These are phyloP conservation scores for Aspergillus aculeatus DNA, from an alignment of 2,329 filamentous ascomycete species.

Conservation along the genomic window DNA sequence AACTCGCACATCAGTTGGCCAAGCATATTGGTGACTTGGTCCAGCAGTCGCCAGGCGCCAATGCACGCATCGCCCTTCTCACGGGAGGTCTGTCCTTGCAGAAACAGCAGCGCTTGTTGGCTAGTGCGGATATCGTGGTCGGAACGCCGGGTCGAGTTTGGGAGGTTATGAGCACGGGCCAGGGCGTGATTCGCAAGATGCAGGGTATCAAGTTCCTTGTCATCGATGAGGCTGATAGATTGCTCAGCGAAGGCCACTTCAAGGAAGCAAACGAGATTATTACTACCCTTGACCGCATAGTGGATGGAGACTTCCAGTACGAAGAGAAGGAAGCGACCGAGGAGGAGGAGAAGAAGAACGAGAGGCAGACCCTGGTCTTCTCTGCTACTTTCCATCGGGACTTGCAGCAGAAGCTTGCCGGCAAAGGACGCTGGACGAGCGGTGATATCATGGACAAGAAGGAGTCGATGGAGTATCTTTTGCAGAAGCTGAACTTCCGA, in stretches of 20 bases:
- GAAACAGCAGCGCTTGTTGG: constrained; percentile 85
- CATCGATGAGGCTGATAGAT: constrained; percentile 88
- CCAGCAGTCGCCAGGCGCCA: constrained; percentile 60
- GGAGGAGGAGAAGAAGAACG: constrained; percentile 33
- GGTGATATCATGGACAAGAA: constrained; percentile 67
- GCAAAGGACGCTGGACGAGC: constrained; percentile 62
- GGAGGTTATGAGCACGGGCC: constrained; percentile 82
- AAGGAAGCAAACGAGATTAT: constrained; percentile 91
- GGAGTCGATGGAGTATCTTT: constrained; percentile 87
- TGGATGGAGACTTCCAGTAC: constrained; percentile 38
- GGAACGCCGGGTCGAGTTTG: constrained; percentile 89
- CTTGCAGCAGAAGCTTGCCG: constrained; percentile 84
- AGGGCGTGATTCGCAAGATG: constrained; percentile 67
- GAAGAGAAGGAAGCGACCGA: constrained; percentile 40
- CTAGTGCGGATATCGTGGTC: constrained; percentile 86
- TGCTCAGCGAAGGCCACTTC: constrained; percentile 90
- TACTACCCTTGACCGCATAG: constrained; percentile 69
- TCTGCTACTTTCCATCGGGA: constrained; percentile 93
- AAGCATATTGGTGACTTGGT: constrained; percentile 78
- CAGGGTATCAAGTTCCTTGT: constrained; percentile 77
- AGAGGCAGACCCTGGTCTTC: constrained; percentile 87
- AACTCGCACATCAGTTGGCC: constrained; percentile 87
- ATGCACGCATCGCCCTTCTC: constrained; percentile 70
- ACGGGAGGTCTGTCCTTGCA: constrained; percentile 92
- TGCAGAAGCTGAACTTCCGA: constrained; percentile 85